Evolutionary conservation across 805 yeast genomes (phyloP), one percentile per base, ranked within the genome.

Genomic region (Spathaspora boniae): DNA sequence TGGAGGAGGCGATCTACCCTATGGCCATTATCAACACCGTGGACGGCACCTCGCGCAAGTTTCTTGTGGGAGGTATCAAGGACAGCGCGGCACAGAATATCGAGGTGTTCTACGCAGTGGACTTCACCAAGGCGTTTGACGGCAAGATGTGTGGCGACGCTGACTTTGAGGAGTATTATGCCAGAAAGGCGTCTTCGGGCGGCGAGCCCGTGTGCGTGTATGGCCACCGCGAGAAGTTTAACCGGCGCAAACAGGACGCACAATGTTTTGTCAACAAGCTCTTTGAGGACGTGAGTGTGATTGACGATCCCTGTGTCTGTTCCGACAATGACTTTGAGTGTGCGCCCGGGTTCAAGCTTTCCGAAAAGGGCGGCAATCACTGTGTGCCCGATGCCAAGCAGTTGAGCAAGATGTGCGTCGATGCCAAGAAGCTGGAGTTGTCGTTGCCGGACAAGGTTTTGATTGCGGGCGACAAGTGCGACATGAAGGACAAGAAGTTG

Each of bases 261-360:
- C 51, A 77, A 40, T 87, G 96, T 64, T 74, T 74, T 52, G 75
- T 77, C 9, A 65, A 65, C 37, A 62, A 64, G 29, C 48, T 70
- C 12, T 75, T 60, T 44, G 65, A 64, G 16, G 80, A 76, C 44
- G 52, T 76, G 6, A 57, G 62, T 31, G 62, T 63, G 5, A 55
- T 60, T 16, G 78, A 74, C 40, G 81, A 74, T 35, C 57, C 72
- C 6, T 86, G 95, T 56, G 60, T 63, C 6, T 86, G 96, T 62
- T 58, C 76, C 0, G 70, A 62, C n/a, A 45, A 50, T 5, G 95
- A 87, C 53, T 80, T 72, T 42, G 94, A 86, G 50, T 86, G 96
- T 59, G 68, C 72, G 2, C 65, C 58, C 29, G 82, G 80, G 15
- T 65, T 63, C 45, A 48, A 42, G 29, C 35, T 46, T 9, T 48